Evolutionary conservation across 768 basidiomycete species (phyloP).

Genomic region (Exidia glandulosa): DNA sequence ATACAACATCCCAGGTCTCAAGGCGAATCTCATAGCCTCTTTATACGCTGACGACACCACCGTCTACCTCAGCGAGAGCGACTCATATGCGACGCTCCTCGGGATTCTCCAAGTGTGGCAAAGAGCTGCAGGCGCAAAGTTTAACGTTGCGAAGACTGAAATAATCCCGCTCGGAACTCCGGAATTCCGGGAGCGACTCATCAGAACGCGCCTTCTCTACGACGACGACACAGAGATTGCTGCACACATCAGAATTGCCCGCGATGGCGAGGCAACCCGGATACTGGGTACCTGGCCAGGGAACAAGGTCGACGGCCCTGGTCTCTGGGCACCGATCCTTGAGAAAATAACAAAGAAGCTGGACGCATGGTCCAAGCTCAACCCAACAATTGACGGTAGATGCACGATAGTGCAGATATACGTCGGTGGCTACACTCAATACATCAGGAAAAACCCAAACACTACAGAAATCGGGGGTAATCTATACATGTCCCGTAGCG

Average conservation of each 20-base stretch:
- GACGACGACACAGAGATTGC: constrained; percentile 8
- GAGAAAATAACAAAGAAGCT: constrained; percentile 18
- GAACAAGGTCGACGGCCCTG: constrained; percentile 12
- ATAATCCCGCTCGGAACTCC: constrained; percentile 23
- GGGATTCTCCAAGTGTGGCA: constrained; percentile 29
- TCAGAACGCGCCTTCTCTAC: background rate
- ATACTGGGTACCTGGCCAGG: constrained; percentile 25
- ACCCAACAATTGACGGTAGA: constrained; percentile 21
- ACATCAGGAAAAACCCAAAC: too few species aligned
- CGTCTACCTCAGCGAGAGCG: constrained; percentile 20
- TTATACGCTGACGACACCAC: constrained; percentile 35
- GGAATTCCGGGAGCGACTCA: constrained; percentile 10
- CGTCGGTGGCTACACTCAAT: constrained; percentile 14
- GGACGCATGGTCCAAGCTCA: constrained; percentile 14
- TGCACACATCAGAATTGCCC: constrained; percentile 13
- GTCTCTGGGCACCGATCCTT: constrained; percentile 17
- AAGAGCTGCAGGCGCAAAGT: constrained; percentile 26
- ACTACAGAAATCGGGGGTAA: too few species aligned
- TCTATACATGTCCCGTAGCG: too few species aligned
- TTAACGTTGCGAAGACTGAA: constrained; percentile 31
- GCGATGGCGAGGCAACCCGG: constrained; percentile 18
- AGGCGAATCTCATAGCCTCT: constrained; percentile 10
- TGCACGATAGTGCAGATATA: constrained; percentile 16
- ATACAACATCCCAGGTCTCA: constrained; percentile 7
- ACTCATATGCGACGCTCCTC: constrained; percentile 16